These are phyloP conservation scores for Penicillium macrosclerotiorum DNA, from an alignment of 495 filamentous ascomycete genomes.

Conservation along the genomic window DNA sequence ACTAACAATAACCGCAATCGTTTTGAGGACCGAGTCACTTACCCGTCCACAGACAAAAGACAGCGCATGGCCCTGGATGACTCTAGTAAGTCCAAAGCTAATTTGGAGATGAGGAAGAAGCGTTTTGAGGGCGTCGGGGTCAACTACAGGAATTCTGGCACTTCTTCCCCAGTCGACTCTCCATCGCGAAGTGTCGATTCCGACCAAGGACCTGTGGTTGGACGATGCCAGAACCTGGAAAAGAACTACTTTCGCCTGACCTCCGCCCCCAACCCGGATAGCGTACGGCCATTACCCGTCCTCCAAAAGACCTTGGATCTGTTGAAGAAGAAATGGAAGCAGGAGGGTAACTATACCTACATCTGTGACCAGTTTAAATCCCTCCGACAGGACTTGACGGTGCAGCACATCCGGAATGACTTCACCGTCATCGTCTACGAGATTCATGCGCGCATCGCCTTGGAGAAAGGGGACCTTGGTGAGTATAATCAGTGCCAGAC, in stretches of 20 bases:
- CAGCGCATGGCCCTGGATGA: constrained; percentile 47
- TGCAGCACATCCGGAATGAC: constrained; percentile 92
- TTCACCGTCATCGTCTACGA: constrained; percentile 97
- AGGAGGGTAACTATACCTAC: constrained; percentile 91
- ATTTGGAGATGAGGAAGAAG: constrained; percentile 82
- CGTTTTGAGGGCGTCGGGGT: constrained; percentile 74
- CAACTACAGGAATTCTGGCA: constrained; percentile 32
- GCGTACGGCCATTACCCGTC: constrained; percentile 80
- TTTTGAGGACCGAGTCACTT: constrained; percentile 77
- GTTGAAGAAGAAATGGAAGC: constrained; percentile 90
- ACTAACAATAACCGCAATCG: constrained; percentile 55
- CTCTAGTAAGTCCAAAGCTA: constrained; percentile 85
- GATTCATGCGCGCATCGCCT: constrained; percentile 93
- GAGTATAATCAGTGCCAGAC: constrained; percentile 99
- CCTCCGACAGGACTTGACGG: constrained; percentile 93
- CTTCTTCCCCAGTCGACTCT: constrained; percentile 56
- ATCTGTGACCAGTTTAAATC: constrained; percentile 99
- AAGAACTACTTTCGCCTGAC: constrained; percentile 95
- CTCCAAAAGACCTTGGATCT: constrained; percentile 81
- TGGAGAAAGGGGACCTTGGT: constrained; percentile 99
- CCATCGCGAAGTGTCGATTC: constrained; percentile 53
- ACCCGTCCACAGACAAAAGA: constrained; percentile 60
- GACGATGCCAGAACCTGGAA: constrained; percentile 79
- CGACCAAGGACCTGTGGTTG: constrained; percentile 76
- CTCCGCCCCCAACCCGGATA: constrained; percentile 76